Base-by-base conservation (phyloP, 805 yeast species). In the Teunomyces funiuensis region DNA sequence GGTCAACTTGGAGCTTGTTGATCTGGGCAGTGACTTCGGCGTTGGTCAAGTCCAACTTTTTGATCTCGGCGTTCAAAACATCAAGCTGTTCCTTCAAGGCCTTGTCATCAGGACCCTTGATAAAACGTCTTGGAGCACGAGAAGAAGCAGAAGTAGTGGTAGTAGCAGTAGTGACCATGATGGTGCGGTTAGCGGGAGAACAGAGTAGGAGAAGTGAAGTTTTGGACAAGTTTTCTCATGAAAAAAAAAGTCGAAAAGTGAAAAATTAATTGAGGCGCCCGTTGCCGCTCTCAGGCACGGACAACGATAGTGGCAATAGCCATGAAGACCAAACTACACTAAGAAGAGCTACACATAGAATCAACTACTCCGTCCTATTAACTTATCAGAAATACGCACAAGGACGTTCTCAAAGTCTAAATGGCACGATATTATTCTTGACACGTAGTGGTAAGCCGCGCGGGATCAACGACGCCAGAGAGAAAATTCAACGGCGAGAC, bases 31-130 rank as follows among this genome's bases (percentile, higher is more conserved):
- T 74, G 55, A 83, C 55, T 50, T 76, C 75, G 38, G 66, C 66
- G 49, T 82, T 65, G 45, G 75, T 71, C 33, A 65, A 59, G 58
- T 83, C 87, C 60, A 82, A 71, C 57, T 76, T 76, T 55, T 80
- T 79, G 61, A 85, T 76, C 59, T 83, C 82, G 28, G 73, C 73
- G 46, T 78, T 77, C 51, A 83, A 63, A 45, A 69, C 69, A 27
- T 72, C 76, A 47, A 84, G 57, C 50, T 76, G 73, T 46, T 73
- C 76, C 60, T 85, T 85, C 65, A 82, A 74, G 41, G 71, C 80
- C 45, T 74, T 67, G 54, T 74, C 78, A 63, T 86, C 93, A 36
- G 95, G 95, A 57, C 84, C 80, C 64, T 85, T 85, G 65, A 83
- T 76, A 61, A 73, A 80, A 46, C 73, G 75, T 65, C 78, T 75